Base-by-base conservation (phyloP, 257 asterid genomes). In the Primulina huaijiensis region DNA sequence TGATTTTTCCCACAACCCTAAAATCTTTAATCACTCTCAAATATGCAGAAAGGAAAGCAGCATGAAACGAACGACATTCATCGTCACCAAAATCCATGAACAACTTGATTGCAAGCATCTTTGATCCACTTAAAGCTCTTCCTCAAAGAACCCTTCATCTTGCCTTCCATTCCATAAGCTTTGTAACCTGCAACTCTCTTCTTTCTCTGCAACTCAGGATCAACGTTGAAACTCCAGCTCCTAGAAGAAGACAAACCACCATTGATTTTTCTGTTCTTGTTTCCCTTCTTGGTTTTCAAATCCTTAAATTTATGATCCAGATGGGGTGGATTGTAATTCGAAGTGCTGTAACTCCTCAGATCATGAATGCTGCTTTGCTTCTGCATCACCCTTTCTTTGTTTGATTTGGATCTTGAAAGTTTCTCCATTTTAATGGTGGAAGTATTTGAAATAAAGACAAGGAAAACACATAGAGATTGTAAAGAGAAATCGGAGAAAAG, bases 71-170 rank as follows among this genome's bases (percentile, higher is more conserved):
- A 31, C 35, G 7, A 33, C 0, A 4, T 33, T 33, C 37, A 33
- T 33, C 6, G 70, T 87, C 86, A 90, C 89, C 90, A 84, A 33
- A 82, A 64, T 6, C 91, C 96, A 83, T 87, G 81, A 52, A 89
- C 82, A 0, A 87, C 85, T 33, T 83, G 83, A 64, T 71, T 78
- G 79, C 89, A 88, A 40, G 89, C 67, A 21, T 87, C 76, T 52
- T 89, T 89, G 60, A 91, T 89, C 97, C 97, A 91, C 70, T 84
- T 87, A 64, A 87, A 84, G 72, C 93, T 91, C 79, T 80, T 87
- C 31, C 84, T 82, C 0, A 91, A 31, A 79, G 90, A 84, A 29
- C 92, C 95, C 80, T 89, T 91, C 90, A 91, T 76, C 73, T 87
- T 85, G 6, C 90, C 89, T 20, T 89, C 95, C 30, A 87, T 71